These are phyloP conservation scores for Phylloporus sp. DNA, from an alignment of 768 basidiomycete species.

Conservation along the genomic window DNA sequence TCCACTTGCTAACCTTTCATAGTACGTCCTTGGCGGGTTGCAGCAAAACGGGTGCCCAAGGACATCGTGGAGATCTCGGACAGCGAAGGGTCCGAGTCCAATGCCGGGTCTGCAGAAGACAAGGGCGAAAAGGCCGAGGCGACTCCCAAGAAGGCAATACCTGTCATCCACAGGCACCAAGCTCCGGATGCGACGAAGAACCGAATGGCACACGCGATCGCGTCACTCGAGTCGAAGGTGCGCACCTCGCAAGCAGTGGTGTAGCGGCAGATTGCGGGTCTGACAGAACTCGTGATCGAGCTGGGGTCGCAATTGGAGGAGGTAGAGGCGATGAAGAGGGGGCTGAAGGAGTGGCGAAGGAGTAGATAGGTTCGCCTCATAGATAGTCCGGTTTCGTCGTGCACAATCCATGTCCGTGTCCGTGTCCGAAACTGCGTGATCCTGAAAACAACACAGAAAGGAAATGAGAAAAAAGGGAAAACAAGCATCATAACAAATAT, in stretches of 20 bases:
- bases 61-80: background rate
- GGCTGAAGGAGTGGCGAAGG: background rate
- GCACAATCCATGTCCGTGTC: too few relatives aligned
- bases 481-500: too few relatives aligned
- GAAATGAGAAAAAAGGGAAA: too few relatives aligned
- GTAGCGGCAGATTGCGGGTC: too few relatives aligned
- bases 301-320: background rate
- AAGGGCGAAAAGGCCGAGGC: background rate
- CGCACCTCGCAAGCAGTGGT: background rate
- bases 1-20: background rate
- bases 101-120: background rate
- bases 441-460: too few relatives aligned
- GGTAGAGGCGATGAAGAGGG: background rate
- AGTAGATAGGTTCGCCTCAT: too few relatives aligned
- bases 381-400: too few relatives aligned
- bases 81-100: background rate
- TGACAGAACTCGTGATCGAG: background rate
- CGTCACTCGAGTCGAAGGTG: background rate
- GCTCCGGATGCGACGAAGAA: background rate
- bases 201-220: background rate
- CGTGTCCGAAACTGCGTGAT: too few relatives aligned
- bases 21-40: background rate
- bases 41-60: background rate
- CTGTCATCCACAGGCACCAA: too few relatives aligned
- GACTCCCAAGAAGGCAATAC: background rate